Base-by-base conservation (phyloP, 257 asterid genomes). In the Striga asiatica region DNA sequence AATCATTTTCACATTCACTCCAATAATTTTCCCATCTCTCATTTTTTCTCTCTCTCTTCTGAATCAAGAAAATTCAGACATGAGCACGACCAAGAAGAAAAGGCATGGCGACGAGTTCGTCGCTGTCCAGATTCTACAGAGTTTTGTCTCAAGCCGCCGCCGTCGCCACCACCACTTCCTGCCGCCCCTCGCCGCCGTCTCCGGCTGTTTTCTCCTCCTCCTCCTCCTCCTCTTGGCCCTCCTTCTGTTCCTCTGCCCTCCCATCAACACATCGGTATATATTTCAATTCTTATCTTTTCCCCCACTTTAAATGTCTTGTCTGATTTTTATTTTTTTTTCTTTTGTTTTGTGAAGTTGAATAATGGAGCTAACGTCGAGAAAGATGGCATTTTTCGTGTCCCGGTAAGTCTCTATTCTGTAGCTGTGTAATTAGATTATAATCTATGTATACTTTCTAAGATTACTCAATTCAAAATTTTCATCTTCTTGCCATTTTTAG, bases 61-160 rank as follows among this genome's bases (percentile, higher is more conserved):
- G n/a, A n/a, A n/a, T n/a, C n/a, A n/a, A n/a, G n/a, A n/a, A n/a
- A n/a, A n/a, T n/a, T n/a, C n/a, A n/a, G n/a, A 2, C 58, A 60
- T 57, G 72, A 71, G 71, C 68, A 83, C 72, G 73, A 56, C 38
- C 74, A 83, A 78, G 73, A 76, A 61, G 76, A 78, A 67, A 60
- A 72, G 56, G 60, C 69, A 69, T 3, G 64, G 52, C 7, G 71
- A 56, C 5, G 54, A 45, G 35, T 64, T 74, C 49, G 58, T 69
- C 58, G 78, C 66, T 0, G 32, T 78, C 12, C 78, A 73, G 52
- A 61, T 81, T 60, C 2, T 78, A 27, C 82, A 72, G n/a, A 73
- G 76, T 0, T 24, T 78, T 8, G 42, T 76, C 19, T 52, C 62
- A 67, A 79, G 75, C 25, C 81, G 77, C 18, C 85, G 79, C 38